Evolutionary conservation across 176 grass and related monocot species (phyloP).

Genomic region (Aegilops longissima): DNA sequence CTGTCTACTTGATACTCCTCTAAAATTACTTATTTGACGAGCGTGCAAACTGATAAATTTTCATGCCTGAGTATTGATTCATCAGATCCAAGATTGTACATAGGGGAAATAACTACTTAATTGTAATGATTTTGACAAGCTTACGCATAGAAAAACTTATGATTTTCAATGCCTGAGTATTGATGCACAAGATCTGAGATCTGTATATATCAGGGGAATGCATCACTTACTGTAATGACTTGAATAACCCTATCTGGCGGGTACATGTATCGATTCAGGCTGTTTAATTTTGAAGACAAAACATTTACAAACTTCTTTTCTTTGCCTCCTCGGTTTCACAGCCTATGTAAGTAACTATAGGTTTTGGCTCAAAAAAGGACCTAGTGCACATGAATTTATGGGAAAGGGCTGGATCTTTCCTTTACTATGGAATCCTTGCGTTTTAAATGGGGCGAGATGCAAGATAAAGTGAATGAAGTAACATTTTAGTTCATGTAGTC

Average conservation of each 20-base stretch:
- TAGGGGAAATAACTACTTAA: not conserved
- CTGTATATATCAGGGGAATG: not conserved
- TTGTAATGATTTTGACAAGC: not conserved
- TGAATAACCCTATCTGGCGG: not conserved
- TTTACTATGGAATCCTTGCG: not conserved
- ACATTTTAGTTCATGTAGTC: not conserved
- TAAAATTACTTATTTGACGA: constrained; percentile 16
- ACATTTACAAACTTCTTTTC: not conserved
- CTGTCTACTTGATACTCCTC: not conserved
- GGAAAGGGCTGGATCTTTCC: not conserved
- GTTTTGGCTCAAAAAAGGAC: constrained; percentile 4
- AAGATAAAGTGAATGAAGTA: constrained; percentile 14
- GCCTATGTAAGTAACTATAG: not conserved
- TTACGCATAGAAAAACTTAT: not conserved
- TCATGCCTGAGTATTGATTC: not conserved
- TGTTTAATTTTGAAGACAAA: not conserved
- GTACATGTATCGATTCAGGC: not conserved
- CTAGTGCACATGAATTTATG: not conserved
- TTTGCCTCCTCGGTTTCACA: not conserved
- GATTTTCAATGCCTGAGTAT: not conserved
- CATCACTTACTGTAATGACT: not conserved
- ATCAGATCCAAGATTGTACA: not conserved
- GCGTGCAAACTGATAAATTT: not conserved
- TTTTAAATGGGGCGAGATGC: not conserved
- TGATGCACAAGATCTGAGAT: constrained; percentile 10